Evolutionary conservation across 495 filamentous ascomycete genomes (phyloP).

Genomic region (Lophiotrema nucula): DNA sequence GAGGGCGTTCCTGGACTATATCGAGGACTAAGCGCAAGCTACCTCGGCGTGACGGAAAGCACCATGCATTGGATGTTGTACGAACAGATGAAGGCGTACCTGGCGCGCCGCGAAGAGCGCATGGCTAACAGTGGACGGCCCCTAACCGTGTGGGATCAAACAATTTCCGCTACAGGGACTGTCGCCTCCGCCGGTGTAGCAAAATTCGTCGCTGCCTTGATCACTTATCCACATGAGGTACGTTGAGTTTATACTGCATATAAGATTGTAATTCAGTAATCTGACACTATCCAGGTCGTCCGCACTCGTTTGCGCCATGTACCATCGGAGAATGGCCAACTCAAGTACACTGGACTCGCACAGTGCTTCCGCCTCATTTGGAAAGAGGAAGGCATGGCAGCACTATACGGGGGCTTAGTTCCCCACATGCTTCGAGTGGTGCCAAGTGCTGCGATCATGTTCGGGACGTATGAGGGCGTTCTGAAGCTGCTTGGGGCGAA

Average conservation of each 20-base stretch:
- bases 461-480: constrained; percentile 86
- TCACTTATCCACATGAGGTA: constrained; percentile 89
- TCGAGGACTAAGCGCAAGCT: constrained; percentile 82
- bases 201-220: constrained; percentile 74
- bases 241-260: constrained; percentile 2
- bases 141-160: constrained; percentile 62
- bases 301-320: constrained; percentile 79
- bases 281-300: constrained; percentile 56
- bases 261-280: neutral
- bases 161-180: constrained; percentile 66
- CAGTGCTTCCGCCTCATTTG: constrained; percentile 80
- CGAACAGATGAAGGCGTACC: constrained; percentile 71
- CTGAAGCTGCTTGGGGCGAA: constrained; percentile 48
- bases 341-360: constrained; percentile 78
- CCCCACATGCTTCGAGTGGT: constrained; percentile 85
- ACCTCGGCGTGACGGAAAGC: constrained; percentile 80
- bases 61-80: constrained; percentile 87
- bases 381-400: constrained; percentile 79
- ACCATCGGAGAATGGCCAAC: constrained; percentile 65
- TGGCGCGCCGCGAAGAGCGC: constrained; percentile 58
- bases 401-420: constrained; percentile 80
- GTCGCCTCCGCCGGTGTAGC: constrained; percentile 74
- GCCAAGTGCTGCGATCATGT: constrained; percentile 86
- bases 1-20: constrained; percentile 80
- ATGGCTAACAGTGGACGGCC: constrained; percentile 53